Conservation (phyloP, 2,329 filamentous ascomycete genomes). For the Colletotrichum sidae region DNA sequence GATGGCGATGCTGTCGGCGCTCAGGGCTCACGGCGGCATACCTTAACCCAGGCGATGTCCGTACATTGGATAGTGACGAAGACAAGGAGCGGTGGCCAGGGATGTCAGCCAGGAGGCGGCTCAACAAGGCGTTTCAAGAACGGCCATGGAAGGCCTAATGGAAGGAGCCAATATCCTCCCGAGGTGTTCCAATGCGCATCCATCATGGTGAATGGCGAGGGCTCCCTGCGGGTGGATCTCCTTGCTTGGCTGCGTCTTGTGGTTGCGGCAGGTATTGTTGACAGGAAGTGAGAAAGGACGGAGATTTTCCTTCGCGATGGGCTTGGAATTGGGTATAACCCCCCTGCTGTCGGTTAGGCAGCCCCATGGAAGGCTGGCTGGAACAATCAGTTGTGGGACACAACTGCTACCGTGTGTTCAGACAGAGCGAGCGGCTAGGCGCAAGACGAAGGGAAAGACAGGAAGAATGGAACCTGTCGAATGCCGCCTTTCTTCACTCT, state of each 20-base stretch:
- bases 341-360: constrained; percentile 6
- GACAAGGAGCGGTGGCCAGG: background rate
- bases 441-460: background rate
- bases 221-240: constrained; percentile 21
- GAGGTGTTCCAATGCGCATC: constrained; percentile 15
- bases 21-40: too few species aligned
- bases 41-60: background rate
- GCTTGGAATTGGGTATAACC: constrained; percentile 4
- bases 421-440: background rate
- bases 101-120: background rate
- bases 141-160: constrained; percentile 29
- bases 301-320: constrained; percentile 12
- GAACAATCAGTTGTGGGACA: background rate
- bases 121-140: constrained; percentile 29
- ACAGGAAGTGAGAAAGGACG: constrained; percentile 20
- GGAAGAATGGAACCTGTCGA: background rate
- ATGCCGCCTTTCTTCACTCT: background rate
- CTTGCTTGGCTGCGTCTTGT: constrained; percentile 19
- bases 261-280: background rate
- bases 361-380: constrained; percentile 8
- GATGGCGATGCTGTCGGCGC: too few species aligned
- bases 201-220: background rate
- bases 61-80: background rate
- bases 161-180: constrained; percentile 27
- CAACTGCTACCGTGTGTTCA: too few species aligned